A percentile compares a stretch with the other conserved stretches of the same genome.
These are phyloP conservation scores for Piper betle DNA, from an alignment of 164 flowering plant genomes.

Conservation along the genomic window DNA sequence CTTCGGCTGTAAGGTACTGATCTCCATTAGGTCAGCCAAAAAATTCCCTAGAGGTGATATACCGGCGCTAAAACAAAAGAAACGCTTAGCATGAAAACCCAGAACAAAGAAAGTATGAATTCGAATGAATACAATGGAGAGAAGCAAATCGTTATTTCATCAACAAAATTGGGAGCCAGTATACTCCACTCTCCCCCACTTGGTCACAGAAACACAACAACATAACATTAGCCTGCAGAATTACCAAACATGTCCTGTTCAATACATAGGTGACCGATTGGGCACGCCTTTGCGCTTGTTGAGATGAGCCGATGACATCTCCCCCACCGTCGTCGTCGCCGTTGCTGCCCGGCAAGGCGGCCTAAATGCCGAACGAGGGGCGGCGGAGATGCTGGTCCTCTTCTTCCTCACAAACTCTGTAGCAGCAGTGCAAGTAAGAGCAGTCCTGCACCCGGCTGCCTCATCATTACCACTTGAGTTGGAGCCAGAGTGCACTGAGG, in stretches of 20 bases:
- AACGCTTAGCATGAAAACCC: too few relatives aligned
- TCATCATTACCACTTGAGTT: conserved; percentile 16
- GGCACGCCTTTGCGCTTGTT: conserved; percentile 91
- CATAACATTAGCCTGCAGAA: too few relatives aligned
- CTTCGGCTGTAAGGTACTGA: too few relatives aligned
- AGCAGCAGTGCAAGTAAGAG: conserved; percentile 29
- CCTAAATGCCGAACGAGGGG: conserved; percentile 20
- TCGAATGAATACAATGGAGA: too few relatives aligned
- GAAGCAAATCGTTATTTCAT: too few relatives aligned
- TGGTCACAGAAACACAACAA: too few relatives aligned
- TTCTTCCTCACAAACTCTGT: conserved; percentile 59
- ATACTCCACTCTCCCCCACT: too few relatives aligned
- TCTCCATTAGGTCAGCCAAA: too few relatives aligned
- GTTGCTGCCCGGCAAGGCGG: conserved; percentile 49
- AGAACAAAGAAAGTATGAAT: too few relatives aligned
- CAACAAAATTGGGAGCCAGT: too few relatives aligned
- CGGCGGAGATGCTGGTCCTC: conserved; percentile 33
- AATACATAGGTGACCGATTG: conserved; percentile 88
- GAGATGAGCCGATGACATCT: conserved; percentile 15
- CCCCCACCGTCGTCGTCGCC: conserved; percentile 33
- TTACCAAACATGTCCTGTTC: neutral
- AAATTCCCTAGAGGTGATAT: too few relatives aligned
- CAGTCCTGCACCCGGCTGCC: conserved; percentile 52
- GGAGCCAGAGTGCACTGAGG: conserved; percentile 1
- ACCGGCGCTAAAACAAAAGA: too few relatives aligned